Conservation (phyloP, 345 rosid genomes). For the Physaria fendleri region DNA sequence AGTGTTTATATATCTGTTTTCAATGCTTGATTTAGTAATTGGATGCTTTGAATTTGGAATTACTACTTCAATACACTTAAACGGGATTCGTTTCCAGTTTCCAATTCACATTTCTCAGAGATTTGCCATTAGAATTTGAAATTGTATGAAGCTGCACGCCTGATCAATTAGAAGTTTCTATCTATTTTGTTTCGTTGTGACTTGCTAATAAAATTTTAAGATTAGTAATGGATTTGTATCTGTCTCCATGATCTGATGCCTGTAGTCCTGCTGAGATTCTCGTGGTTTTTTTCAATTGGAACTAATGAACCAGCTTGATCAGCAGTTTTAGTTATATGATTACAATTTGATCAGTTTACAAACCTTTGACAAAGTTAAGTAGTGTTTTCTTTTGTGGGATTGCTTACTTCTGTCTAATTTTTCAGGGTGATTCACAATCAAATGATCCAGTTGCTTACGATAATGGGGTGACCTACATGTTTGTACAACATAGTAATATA, state of each 20-base stretch:
- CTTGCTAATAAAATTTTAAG: background rate
- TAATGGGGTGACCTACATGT: conserved; percentile 63
- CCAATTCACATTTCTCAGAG: no score
- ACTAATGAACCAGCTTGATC: background rate
- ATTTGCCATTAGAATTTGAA: no score
- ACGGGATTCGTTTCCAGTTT: no score
- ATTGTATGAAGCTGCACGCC: background rate
- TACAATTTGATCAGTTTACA: background rate
- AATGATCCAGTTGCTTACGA: conserved; percentile 73
- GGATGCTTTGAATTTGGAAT: no score
- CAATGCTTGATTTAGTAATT: background rate
- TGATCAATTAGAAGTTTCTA: background rate
- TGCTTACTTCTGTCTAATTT: background rate
- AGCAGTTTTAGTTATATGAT: background rate
- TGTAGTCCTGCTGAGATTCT: background rate
- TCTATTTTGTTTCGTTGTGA: background rate
- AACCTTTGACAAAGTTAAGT: no score
- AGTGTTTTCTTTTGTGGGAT: background rate
- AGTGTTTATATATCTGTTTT: background rate
- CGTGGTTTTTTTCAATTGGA: no score
- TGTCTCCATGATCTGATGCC: background rate
- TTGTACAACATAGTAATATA: conserved; percentile 60
- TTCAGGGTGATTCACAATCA: conserved; percentile 61
- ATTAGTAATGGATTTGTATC: background rate
- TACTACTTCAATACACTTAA: no score